Evolutionary conservation across 176 grass and related monocot species (phyloP).

Genomic region (Oryza meyeriana): DNA sequence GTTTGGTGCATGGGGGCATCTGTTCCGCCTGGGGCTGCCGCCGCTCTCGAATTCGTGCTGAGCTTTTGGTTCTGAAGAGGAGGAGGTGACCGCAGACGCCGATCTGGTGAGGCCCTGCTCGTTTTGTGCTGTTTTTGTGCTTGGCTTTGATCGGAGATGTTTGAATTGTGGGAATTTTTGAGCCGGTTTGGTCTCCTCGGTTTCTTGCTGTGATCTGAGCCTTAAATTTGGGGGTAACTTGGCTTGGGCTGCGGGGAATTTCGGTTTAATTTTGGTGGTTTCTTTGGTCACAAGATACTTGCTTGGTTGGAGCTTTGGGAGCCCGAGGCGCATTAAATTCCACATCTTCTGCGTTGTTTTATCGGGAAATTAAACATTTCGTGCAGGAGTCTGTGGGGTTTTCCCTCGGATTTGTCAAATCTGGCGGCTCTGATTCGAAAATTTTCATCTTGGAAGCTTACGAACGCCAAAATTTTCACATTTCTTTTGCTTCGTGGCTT

Average conservation of each 20-base stretch:
- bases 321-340: constrained; percentile 40
- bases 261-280: constrained; percentile 2
- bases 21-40: neutral
- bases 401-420: constrained; percentile 22
- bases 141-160: neutral
- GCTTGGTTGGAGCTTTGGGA: constrained; percentile 25
- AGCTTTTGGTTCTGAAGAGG: constrained; percentile 16
- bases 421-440: constrained; percentile 15
- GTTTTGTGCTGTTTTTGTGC: neutral
- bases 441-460: constrained; percentile 23
- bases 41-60: neutral
- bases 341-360: constrained; percentile 25
- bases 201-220: constrained; percentile 11
- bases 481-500: neutral
- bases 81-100: constrained; percentile 8
- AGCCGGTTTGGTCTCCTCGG: neutral
- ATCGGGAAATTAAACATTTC: constrained; percentile 33
- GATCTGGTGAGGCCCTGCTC: constrained; percentile 46
- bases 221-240: constrained; percentile 23
- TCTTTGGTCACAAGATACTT: constrained; percentile 40
- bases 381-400: neutral
- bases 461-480: neutral
- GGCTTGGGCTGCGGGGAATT: neutral
- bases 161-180: constrained; percentile 21
- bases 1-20: constrained; percentile 27